Conservation (phyloP, 257 asterid species). For the Mentha longifolia region DNA sequence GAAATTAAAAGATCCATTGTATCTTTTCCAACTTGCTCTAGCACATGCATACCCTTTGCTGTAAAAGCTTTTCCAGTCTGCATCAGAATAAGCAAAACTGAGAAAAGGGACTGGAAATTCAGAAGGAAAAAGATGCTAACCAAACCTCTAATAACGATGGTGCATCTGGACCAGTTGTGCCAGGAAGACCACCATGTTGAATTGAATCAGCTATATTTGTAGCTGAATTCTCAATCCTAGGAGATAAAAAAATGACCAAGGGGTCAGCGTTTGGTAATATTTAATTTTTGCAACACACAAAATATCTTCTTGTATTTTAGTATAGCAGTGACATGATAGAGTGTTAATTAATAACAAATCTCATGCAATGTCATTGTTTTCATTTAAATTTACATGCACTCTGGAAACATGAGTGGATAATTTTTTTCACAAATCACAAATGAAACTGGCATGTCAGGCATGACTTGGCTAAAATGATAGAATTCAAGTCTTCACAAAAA, state of each 20-base stretch:
- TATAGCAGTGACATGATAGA: too few species aligned
- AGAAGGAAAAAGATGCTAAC: slow-evolving; percentile 16
- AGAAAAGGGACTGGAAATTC: slow-evolving; percentile 28
- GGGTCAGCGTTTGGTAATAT: slow-evolving; percentile 23
- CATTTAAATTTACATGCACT: too few species aligned
- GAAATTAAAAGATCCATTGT: slow-evolving; percentile 90
- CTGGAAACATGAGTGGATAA: too few species aligned
- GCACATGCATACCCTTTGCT: slow-evolving; percentile 89
- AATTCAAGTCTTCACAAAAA: slow-evolving; percentile 12
- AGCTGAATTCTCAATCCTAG: slow-evolving; percentile 87
- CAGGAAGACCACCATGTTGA: slow-evolving; percentile 70
- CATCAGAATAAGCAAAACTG: slow-evolving; percentile 23
- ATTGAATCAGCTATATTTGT: slow-evolving; percentile 68
- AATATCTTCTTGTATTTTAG: too few species aligned
- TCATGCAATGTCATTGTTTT: too few species aligned
- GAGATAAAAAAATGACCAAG: slow-evolving; percentile 34
- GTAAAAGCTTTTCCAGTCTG: slow-evolving; percentile 92
- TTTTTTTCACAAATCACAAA: slow-evolving; percentile 1
- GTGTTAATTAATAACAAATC: too few species aligned
- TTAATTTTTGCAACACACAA: not conserved
- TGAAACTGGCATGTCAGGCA: not conserved
- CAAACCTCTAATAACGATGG: slow-evolving; percentile 89
- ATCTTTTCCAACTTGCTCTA: slow-evolving; percentile 94
- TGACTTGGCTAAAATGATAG: slow-evolving; percentile 5
- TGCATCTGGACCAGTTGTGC: slow-evolving; percentile 62